Conservation (phyloP, 495 filamentous ascomycete species). For the Friedmanniomyces simplex region DNA sequence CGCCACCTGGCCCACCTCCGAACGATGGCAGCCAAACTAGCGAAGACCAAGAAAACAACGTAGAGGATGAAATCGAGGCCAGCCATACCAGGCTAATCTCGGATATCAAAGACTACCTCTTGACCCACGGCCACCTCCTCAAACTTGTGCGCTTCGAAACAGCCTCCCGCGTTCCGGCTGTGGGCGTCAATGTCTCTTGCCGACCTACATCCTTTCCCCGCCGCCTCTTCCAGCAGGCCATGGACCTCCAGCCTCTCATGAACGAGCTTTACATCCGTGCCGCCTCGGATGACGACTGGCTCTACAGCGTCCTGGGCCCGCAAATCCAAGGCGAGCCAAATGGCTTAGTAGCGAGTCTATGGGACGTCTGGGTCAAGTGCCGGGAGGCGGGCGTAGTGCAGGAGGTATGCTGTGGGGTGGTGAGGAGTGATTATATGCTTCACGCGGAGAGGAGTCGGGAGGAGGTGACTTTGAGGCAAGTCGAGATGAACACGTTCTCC, state of each 20-base stretch:
- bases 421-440: constrained; percentile 24
- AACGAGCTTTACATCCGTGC: constrained; percentile 22
- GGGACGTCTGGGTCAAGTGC: constrained; percentile 16
- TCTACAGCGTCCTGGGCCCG: constrained; percentile 1
- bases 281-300: constrained; percentile 16
- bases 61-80: not conserved
- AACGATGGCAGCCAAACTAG: not conserved
- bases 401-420: constrained; percentile 14
- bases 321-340: constrained; percentile 11
- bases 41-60: not conserved
- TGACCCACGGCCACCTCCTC: constrained; percentile 22
- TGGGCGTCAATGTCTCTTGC: constrained; percentile 10
- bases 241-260: constrained; percentile 13
- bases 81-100: constrained; percentile 3
- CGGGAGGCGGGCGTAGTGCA: constrained; percentile 10
- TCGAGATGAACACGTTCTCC: constrained; percentile 25
- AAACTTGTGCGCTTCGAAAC: constrained; percentile 16
- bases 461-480: constrained; percentile 17
- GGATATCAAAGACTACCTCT: constrained; percentile 22
- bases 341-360: constrained; percentile 8
- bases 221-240: constrained; percentile 10
- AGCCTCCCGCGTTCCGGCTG: constrained; percentile 1
- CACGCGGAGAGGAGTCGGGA: not conserved
- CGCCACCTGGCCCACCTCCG: not conserved
- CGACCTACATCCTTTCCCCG: constrained; percentile 20